Evolutionary conservation across 1,139 yeast genomes (phyloP), one percentile per base, ranked within the genome.

Genomic region (Scheffersomyces cryptocercus): DNA sequence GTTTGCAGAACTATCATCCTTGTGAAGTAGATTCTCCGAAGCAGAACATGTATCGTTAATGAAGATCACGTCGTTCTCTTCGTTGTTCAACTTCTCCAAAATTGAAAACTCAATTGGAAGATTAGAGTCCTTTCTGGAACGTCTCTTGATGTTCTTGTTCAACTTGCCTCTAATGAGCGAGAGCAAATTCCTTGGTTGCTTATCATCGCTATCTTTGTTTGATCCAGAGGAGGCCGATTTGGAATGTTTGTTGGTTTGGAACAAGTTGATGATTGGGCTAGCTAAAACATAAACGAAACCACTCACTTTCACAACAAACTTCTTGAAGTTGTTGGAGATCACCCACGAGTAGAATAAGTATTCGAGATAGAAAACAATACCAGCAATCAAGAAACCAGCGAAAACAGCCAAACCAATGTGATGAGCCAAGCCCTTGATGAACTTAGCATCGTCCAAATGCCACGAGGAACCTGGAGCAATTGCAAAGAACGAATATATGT

Each of bases 381-480:
- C 74, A 1, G 84, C 91, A 36, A 85, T 59, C 14, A 77, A 50
- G 50, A 85, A 82, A 0, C 95, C 95, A 9, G 79, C 80, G 37
- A 85, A 61, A 1, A 88, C 86, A 15, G 90, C 85, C 39, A 85
- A 65, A 9, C 81, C 74, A 50, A 88, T 77, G 64, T 88, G 96
- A 50, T 79, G 74, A 26, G 86, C 88, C 67, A 88, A 69, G 9
- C 81, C 69, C 57, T 86, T 82, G 61, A 88, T 79, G 59, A 86
- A 80, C 47, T 81, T 76, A 24, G 96, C 96, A 64, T 88, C 97
- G 54, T 84, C 88, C 58, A 82, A 66, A 64, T 89, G 96, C 97
- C 97, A 89, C 28, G 95, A 85, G 2, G 93, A 85, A 36, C 96
- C 97, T 40, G 81, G 78, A 0, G 88, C 75, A 43, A 86, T 84